These are phyloP conservation scores for Calocybe indica DNA, from an alignment of 768 basidiomycete genomes.

Conservation along the genomic window DNA sequence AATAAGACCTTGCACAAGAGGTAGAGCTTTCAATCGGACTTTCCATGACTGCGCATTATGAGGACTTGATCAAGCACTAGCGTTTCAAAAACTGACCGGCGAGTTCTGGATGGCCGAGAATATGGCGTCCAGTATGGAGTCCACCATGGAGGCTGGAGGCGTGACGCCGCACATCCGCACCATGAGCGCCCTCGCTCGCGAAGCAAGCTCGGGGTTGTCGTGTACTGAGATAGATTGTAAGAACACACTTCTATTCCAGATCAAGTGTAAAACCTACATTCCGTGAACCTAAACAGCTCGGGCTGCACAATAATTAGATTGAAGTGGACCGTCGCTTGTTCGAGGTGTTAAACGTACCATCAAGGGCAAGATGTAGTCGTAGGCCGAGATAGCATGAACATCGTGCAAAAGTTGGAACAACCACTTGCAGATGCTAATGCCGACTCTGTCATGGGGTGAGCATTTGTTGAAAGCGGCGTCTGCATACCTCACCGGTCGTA, in stretches of 20 bases:
- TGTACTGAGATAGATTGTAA: slow-evolving; percentile 40
- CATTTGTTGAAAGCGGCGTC: slow-evolving; percentile 1
- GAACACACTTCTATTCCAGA: neutral
- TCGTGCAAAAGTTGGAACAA: slow-evolving; percentile 71
- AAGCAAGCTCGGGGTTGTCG: slow-evolving; percentile 67
- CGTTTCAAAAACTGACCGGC: slow-evolving; percentile 39
- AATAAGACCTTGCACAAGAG: slow-evolving; percentile 65
- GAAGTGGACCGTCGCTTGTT: neutral
- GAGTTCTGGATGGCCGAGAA: slow-evolving; percentile 75
- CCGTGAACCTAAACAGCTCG: slow-evolving; percentile 71
- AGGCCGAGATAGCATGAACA: slow-evolving; percentile 67
- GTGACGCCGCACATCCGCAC: slow-evolving; percentile 84
- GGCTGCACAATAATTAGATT: slow-evolving; percentile 34
- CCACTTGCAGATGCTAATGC: slow-evolving; percentile 71
- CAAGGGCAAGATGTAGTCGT: slow-evolving; percentile 78
- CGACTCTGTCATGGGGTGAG: slow-evolving; percentile 36
- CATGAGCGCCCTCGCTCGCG: slow-evolving; percentile 61
- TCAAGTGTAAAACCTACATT: slow-evolving; percentile 34
- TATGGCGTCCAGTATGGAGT: slow-evolving; percentile 63
- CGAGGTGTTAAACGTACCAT: slow-evolving; percentile 46
- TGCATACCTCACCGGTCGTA: slow-evolving; percentile 59
- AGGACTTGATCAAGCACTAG: slow-evolving; percentile 1
- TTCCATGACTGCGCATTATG: slow-evolving; percentile 58
- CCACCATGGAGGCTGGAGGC: slow-evolving; percentile 64
- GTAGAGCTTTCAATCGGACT: slow-evolving; percentile 80